Evolutionary conservation across 768 basidiomycete species (phyloP), one percentile per base, ranked within the genome.

Genomic region (Termitomyces sp.): DNA sequence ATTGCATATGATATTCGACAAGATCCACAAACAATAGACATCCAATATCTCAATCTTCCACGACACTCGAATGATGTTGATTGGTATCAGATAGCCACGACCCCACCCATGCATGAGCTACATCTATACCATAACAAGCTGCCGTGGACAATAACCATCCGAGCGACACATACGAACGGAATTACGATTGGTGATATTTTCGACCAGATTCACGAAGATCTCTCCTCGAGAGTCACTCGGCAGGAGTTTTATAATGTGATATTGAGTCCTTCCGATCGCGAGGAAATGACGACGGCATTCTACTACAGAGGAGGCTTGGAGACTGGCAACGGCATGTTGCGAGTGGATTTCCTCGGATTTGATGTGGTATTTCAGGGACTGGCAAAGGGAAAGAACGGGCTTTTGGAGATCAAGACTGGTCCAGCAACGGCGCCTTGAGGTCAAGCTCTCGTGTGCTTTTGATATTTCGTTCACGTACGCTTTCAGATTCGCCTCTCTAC

Each of bases 131-230:
- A 81, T 65, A 63, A 71, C 11, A 76, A 75, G 45, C 67, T 81
- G 9, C 84, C 83, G 6, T 83, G 83, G 82, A 78, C 75, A 60
- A 77, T 85, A 63, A 78, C 79, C 44, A 75, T 82, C 37, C 66
- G 60, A 30, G 69, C 81, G 2, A 68, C 70, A 4, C 69, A 73
- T 48, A 72, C 74, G 1, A 58, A 72, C 18, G 83, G 81, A 27
- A 73, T 84, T 57, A 82, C 81, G 13, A 61, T 85, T 6, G 70
- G 70, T 48, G 82, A 85, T 52, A 65, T 85, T 39, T 77, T 83
- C 59, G 55, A 60, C 49, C 77, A 77, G 52, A 67, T 84, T 47
- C 75, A 76, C 49, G 63, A 66, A 41, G 63, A 70, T 33, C 72
- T 85, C 54, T 61, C 62, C 59, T 69, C 62, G 44, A 73, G 65